A percentile compares a stretch with the other conserved stretches of the same genome.
These are phyloP conservation scores for Auriculariales sp. DNA, from an alignment of 768 basidiomycete genomes.

Conservation along the genomic window DNA sequence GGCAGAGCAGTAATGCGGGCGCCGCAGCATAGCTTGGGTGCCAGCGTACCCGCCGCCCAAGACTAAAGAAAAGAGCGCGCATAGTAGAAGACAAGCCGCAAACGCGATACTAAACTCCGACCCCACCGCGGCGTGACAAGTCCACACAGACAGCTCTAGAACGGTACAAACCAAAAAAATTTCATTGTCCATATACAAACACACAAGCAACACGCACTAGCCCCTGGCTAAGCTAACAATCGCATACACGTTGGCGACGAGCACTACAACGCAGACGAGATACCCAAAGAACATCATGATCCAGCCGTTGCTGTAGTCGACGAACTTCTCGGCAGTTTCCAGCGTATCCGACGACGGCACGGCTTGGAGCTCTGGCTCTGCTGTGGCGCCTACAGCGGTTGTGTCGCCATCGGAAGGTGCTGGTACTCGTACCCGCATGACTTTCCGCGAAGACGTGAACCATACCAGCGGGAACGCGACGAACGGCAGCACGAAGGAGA, in stretches of 20 bases:
- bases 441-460: conserved; percentile 45
- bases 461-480: conserved; percentile 69
- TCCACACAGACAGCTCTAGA: too few relatives aligned
- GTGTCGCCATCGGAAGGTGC: neutral
- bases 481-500: conserved; percentile 76
- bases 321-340: conserved; percentile 19
- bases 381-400: neutral
- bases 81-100: too few relatives aligned
- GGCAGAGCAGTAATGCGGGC: too few relatives aligned
- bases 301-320: conserved; percentile 53
- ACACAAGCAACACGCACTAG: conserved; percentile 8
- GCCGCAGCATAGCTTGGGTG: too few relatives aligned
- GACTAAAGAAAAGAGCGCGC: too few relatives aligned
- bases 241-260: conserved; percentile 65
- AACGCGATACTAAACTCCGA: too few relatives aligned
- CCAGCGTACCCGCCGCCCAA: too few relatives aligned
- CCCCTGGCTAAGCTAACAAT: conserved; percentile 43
- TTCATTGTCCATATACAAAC: too few relatives aligned
- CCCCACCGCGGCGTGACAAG: too few relatives aligned
- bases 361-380: neutral
- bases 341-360: conserved; percentile 1
- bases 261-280: conserved; percentile 47
- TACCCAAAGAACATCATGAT: conserved; percentile 35
- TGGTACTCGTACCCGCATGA: conserved; percentile 50
- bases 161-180: too few relatives aligned